Conservation (phyloP, 225 moss, liverwort and hornwort genomes). For the Sphagnum tenellum region DNA sequence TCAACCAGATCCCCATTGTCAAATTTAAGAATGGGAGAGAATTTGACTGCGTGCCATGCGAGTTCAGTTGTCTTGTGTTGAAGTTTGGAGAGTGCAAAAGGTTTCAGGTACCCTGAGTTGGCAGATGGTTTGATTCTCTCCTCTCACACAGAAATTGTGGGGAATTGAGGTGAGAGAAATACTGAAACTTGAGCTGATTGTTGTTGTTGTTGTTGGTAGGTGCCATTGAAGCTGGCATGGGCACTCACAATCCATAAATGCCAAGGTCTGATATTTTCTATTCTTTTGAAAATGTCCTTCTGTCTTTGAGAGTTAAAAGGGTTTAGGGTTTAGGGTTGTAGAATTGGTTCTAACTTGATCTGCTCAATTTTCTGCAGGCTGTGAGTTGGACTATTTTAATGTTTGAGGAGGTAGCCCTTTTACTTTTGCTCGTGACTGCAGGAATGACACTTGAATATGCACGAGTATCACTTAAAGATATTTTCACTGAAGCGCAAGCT, state of each 20-base stretch:
- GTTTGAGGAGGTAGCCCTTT: neutral
- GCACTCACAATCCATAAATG: slow-evolving; percentile 84
- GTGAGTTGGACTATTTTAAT: too few relatives aligned
- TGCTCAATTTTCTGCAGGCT: too few relatives aligned
- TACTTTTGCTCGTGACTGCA: slow-evolving; percentile 5
- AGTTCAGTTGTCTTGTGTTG: slow-evolving; percentile 46
- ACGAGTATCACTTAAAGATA: slow-evolving; percentile 41
- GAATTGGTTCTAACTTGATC: neutral
- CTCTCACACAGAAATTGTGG: too few relatives aligned
- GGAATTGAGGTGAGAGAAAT: too few relatives aligned
- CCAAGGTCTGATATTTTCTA: slow-evolving; percentile 42
- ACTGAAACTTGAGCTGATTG: too few relatives aligned
- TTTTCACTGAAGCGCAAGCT: slow-evolving; percentile 74
- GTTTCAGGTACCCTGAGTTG: slow-evolving; percentile 22
- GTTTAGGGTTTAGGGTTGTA: too few relatives aligned
- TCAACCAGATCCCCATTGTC: slow-evolving; percentile 49
- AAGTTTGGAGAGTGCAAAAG: slow-evolving; percentile 67
- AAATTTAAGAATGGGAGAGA: slow-evolving; percentile 51
- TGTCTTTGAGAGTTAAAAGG: too few relatives aligned
- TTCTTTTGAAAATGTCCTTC: neutral
- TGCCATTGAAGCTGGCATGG: slow-evolving; percentile 89
- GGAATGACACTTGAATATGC: slow-evolving; percentile 85
- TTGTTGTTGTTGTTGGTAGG: slow-evolving; percentile 19
- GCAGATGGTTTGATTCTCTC: too few relatives aligned
- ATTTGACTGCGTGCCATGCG: slow-evolving; percentile 44